Percentiles rank a stretch among this genome's conserved stretches.
phyloP scores from a whole-genome alignment of 805 yeast genomes.

The Myxozyma nipponensis region DNA sequence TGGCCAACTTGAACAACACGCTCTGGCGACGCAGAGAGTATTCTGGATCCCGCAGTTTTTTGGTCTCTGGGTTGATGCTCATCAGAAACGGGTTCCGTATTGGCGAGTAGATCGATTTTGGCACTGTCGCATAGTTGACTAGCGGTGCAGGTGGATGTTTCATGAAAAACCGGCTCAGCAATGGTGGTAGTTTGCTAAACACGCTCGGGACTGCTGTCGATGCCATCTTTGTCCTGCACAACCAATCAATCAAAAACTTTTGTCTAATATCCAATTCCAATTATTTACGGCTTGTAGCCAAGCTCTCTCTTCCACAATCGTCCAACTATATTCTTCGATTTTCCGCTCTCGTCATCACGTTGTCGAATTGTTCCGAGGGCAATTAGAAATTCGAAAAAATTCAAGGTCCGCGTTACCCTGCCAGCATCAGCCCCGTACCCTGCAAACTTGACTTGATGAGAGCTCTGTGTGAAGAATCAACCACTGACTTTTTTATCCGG shows the following conservation, averaged over 20 bases:
- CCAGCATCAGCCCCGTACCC: too few relatives aligned
- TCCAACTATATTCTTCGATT: too few relatives aligned
- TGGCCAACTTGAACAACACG: slow-evolving; percentile 69
- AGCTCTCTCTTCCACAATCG: too few relatives aligned
- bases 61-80: slow-evolving; percentile 69
- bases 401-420: too few relatives aligned
- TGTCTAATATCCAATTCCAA: neutral
- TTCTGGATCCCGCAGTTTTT: slow-evolving; percentile 63
- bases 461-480: too few relatives aligned
- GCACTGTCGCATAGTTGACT: slow-evolving; percentile 53
- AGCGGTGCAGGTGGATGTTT: slow-evolving; percentile 73
- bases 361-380: too few relatives aligned
- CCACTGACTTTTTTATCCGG: too few relatives aligned
- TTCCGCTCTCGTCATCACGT: too few relatives aligned
- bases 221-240: slow-evolving; percentile 2
- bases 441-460: too few relatives aligned
- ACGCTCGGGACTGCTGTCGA: slow-evolving; percentile 9
- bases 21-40: slow-evolving; percentile 72
- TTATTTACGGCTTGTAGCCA: too few relatives aligned
- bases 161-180: slow-evolving; percentile 63
- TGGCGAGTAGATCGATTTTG: slow-evolving; percentile 56
- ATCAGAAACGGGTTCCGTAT: slow-evolving; percentile 76
- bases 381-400: too few relatives aligned
- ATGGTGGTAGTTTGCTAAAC: slow-evolving; percentile 57
- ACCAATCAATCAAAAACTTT: neutral